A percentile compares a stretch with the other conserved stretches of the same genome.
Conservation (phyloP, 2,329 filamentous ascomycete genomes). For the Pyrenophora tritici-repentis region DNA sequence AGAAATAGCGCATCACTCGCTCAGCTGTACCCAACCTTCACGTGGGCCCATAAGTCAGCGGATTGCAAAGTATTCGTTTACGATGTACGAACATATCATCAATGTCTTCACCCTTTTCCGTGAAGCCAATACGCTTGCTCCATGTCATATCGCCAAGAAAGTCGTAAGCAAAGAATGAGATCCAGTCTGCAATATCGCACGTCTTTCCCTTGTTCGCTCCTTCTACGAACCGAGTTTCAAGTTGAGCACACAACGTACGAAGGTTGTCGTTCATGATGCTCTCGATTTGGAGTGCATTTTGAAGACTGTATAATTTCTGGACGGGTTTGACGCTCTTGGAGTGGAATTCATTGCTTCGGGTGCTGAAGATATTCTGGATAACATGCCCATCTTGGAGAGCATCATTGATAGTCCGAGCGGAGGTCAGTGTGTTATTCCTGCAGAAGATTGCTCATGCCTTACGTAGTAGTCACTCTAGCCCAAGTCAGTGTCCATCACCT, state of each 20-base stretch:
- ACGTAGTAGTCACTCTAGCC: constrained; percentile 38
- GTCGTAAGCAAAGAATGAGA: constrained; percentile 38
- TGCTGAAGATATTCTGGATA: constrained; percentile 41
- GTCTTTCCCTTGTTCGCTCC: constrained; percentile 32
- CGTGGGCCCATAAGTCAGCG: background rate
- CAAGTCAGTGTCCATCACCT: background rate
- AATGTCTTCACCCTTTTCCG: constrained; percentile 49
- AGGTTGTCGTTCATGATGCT: constrained; percentile 34
- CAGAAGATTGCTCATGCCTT: background rate
- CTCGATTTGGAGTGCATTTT: constrained; percentile 34
- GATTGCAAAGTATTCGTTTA: background rate
- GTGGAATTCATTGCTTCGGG: constrained; percentile 39
- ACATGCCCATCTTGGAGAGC: constrained; percentile 38
- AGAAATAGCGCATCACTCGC: constrained; percentile 33
- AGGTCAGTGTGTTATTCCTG: background rate
- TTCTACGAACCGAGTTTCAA: constrained; percentile 35
- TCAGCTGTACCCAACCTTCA: constrained; percentile 43
- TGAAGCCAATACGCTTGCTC: constrained; percentile 50
- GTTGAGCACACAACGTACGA: constrained; percentile 23
- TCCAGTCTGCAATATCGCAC: constrained; percentile 42
- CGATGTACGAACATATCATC: constrained; percentile 28
- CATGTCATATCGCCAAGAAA: constrained; percentile 51
- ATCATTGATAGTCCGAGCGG: constrained; percentile 30
- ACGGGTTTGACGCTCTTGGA: constrained; percentile 31
- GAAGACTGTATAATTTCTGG: constrained; percentile 38